Base-by-base conservation (phyloP, 768 basidiomycete species). In the Arthromyces matolae region DNA sequence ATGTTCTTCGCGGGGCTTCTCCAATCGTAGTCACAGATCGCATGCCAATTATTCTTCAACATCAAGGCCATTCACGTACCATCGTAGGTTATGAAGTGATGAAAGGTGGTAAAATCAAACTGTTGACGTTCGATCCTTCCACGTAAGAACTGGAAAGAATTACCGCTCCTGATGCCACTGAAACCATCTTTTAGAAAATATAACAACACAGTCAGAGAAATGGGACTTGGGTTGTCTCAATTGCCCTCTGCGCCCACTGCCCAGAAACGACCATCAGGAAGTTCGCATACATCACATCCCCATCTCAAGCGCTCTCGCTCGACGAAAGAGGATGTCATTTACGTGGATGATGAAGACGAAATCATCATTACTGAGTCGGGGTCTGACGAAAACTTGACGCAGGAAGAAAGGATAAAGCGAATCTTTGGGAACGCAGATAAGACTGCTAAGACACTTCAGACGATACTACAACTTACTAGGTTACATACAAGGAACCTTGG, bases 31-130 rank as follows among this genome's bases (percentile, higher is more conserved):
- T 71, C 22, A 84, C 87, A 0, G 64, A 78, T 18, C 81, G 77
- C 56, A 83, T 91, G 79, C 93, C 93, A 8, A 60, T 96, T 24
- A 84, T 95, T 34, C 69, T 95, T 41, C 85, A 95, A 70, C 83
- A 89, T 58, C 63, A 75, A 6, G 90, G 91, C 0, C 93, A 96
- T 67, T 96, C 93, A n/a, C 68, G 87, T 20, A 85, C 86, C 4
- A 81, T 96, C 10, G 75, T 96, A 3, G 93, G 93, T 1, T 93
- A 86, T 56, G 90, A 94, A 63, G 65, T 83, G 31, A 72, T 70
- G 44, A 78, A 75, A 55, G 70, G 70, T 13, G 84, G 81, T 6
- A 64, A 69, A 10, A 71, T 79, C 31, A 84, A 79, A 53, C 72
- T 96, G 8, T 70, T 95, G 12, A 70, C 78, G 6, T 90, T 93